These are phyloP conservation scores for Blepharisma stoltei DNA, from an alignment of 73 alveolate genomes.

Conservation along the genomic window DNA sequence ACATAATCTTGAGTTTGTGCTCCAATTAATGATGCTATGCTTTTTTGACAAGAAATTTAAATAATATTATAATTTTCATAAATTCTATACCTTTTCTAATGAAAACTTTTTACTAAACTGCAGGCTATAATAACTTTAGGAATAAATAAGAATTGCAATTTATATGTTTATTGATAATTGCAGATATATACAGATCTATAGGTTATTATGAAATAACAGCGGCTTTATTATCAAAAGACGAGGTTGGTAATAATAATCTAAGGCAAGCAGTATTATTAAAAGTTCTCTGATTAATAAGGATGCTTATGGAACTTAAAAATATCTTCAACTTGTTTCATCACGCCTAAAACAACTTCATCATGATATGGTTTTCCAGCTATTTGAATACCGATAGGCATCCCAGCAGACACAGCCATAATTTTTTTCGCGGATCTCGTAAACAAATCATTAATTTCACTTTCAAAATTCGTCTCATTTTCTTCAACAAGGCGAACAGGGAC, in stretches of 20 bases:
- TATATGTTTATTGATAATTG: too few relatives aligned
- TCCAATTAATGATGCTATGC: too few relatives aligned
- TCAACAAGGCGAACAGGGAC: slow-evolving; percentile 60
- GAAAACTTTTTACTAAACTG: too few relatives aligned
- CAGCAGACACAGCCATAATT: slow-evolving; percentile 57
- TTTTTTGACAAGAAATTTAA: too few relatives aligned
- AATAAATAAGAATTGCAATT: too few relatives aligned
- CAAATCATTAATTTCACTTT: slow-evolving; percentile 36
- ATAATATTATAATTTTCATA: too few relatives aligned
- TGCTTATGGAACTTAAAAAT: slow-evolving; percentile 13
- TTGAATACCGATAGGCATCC: slow-evolving; percentile 77
- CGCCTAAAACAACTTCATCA: slow-evolving; percentile 73
- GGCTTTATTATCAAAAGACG: neutral
- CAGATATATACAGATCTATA: neutral
- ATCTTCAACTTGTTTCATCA: slow-evolving; percentile 57
- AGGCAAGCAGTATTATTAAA: too few relatives aligned
- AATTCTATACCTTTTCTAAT: too few relatives aligned
- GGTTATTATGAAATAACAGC: neutral
- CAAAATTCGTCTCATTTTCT: slow-evolving; percentile 46
- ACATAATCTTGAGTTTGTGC: too few relatives aligned
- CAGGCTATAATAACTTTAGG: too few relatives aligned
- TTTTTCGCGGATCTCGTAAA: slow-evolving; percentile 36
- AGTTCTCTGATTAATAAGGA: neutral
- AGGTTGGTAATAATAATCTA: too few relatives aligned
- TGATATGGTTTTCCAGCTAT: slow-evolving; percentile 58